Conservation (phyloP, 257 asterid genomes). For the Solanum etuberosum region DNA sequence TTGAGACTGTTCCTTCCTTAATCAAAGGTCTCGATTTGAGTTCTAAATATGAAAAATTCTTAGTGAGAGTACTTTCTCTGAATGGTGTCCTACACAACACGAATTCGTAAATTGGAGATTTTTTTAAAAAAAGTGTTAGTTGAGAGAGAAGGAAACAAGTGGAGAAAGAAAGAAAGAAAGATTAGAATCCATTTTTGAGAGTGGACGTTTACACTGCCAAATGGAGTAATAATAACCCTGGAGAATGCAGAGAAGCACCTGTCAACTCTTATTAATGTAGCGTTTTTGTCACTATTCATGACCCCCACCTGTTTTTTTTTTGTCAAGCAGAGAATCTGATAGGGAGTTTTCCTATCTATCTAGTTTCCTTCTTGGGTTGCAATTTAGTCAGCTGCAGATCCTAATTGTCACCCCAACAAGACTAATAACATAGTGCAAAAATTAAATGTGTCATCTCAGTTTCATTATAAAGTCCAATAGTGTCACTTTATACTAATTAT, state of each 20-base stretch:
- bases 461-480: not conserved
- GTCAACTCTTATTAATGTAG: not conserved
- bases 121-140: not conserved
- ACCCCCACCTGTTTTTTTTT: not conserved
- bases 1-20: too few species aligned
- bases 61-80: not conserved
- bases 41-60: too few species aligned
- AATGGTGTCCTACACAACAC: not conserved
- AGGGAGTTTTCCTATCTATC: not conserved
- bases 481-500: not conserved
- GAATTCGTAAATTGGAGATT: too few species aligned
- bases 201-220: not conserved
- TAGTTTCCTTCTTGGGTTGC: not conserved
- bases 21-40: too few species aligned
- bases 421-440: not conserved
- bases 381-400: not conserved
- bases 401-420: not conserved
- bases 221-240: not conserved
- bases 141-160: not conserved
- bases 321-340: not conserved
- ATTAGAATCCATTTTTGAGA: not conserved
- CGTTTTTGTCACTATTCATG: not conserved
- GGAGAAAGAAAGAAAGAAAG: not conserved
- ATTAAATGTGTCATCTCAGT: not conserved
- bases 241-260: not conserved